These are phyloP conservation scores for Cercospora zeina DNA, from an alignment of 2,329 filamentous ascomycete species.

Conservation along the genomic window DNA sequence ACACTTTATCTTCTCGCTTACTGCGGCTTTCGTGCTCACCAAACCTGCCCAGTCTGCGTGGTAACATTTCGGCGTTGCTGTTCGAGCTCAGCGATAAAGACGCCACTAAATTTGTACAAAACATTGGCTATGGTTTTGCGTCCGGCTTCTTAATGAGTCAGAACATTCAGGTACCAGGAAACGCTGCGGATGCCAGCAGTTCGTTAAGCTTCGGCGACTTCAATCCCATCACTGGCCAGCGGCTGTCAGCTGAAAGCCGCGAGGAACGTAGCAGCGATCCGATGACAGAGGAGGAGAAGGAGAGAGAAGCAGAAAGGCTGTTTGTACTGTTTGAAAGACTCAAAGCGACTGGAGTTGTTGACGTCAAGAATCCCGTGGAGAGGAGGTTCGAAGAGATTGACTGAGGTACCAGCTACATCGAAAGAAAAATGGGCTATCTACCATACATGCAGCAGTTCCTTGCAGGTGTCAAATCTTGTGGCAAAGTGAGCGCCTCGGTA, in stretches of 20 bases:
- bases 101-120: conserved; percentile 76
- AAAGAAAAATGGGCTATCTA: too few relatives aligned
- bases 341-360: conserved; percentile 71
- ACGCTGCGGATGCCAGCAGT: conserved; percentile 59
- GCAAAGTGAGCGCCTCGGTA: too few relatives aligned
- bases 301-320: conserved; percentile 82
- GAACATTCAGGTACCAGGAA: conserved; percentile 73
- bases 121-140: conserved; percentile 92
- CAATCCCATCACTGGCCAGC: conserved; percentile 87
- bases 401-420: not conserved
- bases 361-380: conserved; percentile 76
- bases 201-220: conserved; percentile 44
- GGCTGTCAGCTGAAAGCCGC: conserved; percentile 42
- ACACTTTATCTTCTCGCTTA: conserved; percentile 72
- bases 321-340: conserved; percentile 87
- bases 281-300: conserved; percentile 91
- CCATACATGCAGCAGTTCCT: too few relatives aligned
- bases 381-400: conserved; percentile 69
- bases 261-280: conserved; percentile 64
- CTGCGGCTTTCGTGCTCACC: conserved; percentile 76
- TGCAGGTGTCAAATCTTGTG: too few relatives aligned
- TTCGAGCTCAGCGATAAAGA: conserved; percentile 86
- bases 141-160: conserved; percentile 86
- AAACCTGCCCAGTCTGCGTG: conserved; percentile 68
- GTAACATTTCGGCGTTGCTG: conserved; percentile 73